Evolutionary conservation across 2,329 filamentous ascomycete species (phyloP).

Genomic region (Bisporella sp.): DNA sequence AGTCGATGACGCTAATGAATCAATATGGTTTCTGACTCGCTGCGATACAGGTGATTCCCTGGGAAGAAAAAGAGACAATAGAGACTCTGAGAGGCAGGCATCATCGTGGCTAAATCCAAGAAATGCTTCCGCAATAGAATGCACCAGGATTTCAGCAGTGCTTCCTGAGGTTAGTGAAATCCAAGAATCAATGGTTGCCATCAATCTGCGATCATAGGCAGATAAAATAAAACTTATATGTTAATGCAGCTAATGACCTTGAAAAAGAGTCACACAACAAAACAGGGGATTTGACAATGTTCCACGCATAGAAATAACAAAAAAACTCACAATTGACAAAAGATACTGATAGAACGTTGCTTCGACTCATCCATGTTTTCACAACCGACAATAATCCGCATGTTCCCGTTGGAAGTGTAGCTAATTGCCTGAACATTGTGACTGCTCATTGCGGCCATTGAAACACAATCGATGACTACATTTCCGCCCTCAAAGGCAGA

Average conservation of each 20-base stretch:
- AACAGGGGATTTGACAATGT: not conserved
- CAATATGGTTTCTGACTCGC: slow-evolving; percentile 16
- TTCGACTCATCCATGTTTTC: slow-evolving; percentile 15
- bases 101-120: slow-evolving; percentile 16
- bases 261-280: not conserved
- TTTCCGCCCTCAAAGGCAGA: slow-evolving; percentile 15
- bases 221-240: too few relatives aligned
- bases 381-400: slow-evolving; percentile 18
- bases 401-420: slow-evolving; percentile 7
- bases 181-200: too few relatives aligned
- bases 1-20: slow-evolving; percentile 10
- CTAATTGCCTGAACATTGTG: slow-evolving; percentile 16
- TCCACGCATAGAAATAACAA: too few relatives aligned
- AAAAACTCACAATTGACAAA: slow-evolving; percentile 16
- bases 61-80: slow-evolving; percentile 1
- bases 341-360: slow-evolving; percentile 14
- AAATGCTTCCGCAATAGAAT: slow-evolving; percentile 14
- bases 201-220: too few relatives aligned
- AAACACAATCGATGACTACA: slow-evolving; percentile 18
- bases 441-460: slow-evolving; percentile 11
- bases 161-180: not conserved
- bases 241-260: too few relatives aligned
- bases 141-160: slow-evolving; percentile 13
- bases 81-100: slow-evolving; percentile 10
- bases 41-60: slow-evolving; percentile 1